Evolutionary conservation across 306 rosid species (phyloP), one percentile per base, ranked within the genome.

Genomic region (Dalbergia cultrata): DNA sequence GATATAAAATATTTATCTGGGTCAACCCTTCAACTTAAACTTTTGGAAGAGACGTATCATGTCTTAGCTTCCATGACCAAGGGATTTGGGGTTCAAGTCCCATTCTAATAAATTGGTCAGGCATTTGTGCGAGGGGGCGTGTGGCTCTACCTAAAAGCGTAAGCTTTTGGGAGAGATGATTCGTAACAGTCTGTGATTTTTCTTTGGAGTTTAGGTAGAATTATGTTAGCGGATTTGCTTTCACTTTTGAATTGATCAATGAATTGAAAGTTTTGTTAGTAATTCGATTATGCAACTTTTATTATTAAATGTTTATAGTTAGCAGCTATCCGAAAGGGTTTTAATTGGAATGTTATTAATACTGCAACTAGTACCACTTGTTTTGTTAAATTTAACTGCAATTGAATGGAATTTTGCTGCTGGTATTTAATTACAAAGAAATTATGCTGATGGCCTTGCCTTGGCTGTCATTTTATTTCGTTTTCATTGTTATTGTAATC

Each of bases 341-440:
- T 45, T 22, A 21, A 17, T 56, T 44, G 57, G 16, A 39, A 14
- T 14, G 14, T 14, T 39, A 22, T 12, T 54, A 7, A 22, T 37
- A 11, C 31, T 72, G 67, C 31, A 65, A 80, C 43, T 52, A 53
- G 41, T 18, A 17, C 47, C 31, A 65, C 35, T 21, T n/a, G 14
- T 12, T 16, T 47, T 66, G 70, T 58, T 18, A 39, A 14, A 69
- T 37, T 9, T 64, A n/a, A 72, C 12, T 59, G 10, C 14, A 49
- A 34, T 44, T 16, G 21, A 69, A 44, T 54, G 66, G 63, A 54
- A 33, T 11, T 62, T 2, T 33, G 7, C n/a, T 14, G 16, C 37
- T 70, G 21, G 64, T 64, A 21, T 50, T 49, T 65, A 69, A 52
- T 75, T 69, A 19, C 49, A 33, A 16, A n/a, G 22, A 58, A 65